Evolutionary conservation across 257 asterid genomes (phyloP), one percentile per base, ranked within the genome.

Genomic region (Solanum gracilifrons): DNA sequence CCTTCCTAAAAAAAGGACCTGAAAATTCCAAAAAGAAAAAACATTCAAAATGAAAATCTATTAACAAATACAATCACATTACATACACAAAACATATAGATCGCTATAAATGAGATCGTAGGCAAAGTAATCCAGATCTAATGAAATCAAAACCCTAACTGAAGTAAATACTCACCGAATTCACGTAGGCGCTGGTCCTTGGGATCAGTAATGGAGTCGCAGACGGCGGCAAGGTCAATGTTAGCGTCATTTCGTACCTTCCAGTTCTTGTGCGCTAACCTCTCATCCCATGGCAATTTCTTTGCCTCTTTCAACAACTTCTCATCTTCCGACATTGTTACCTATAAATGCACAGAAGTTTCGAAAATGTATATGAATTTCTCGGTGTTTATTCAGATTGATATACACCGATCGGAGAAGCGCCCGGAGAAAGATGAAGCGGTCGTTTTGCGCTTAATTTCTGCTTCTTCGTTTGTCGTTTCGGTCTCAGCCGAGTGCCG

Each of bases 251-350:
- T 97, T 89, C 99, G 92, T n/a, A 97, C 99, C 90, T 97, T 97
- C 99, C 99, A 97, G 88, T 96, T 97, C 94, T 96, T 97, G 89
- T 97, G 99, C 95, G 93, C 74, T 90, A 97, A 90, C 62, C 99
- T 94, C 87, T 97, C 99, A 93, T 95, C 99, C 99, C 99, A 97
- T 5, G 98, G 95, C 88, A 95, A 92, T 89, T 97, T 97, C 97
- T 97, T 97, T 73, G 99, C 99, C 95, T 95, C 99, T 95, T 96
- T 97, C 97, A 97, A 92, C 85, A 97, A 94, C 94, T 97, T 97
- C 96, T 97, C 99, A 87, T 97, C 99, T 95, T 97, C 99, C 98
- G 99, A 95, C 99, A 95, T 96, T 94, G 89, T 87, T 39, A 73
- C 35, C 85, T 82, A 77, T 86, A 32, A 25, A 69, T n/a, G 39